Percentiles rank a stretch among this genome's conserved stretches.
phyloP scores from a whole-genome alignment of 2,329 filamentous ascomycete genomes.

The Xylaria multiplex region DNA sequence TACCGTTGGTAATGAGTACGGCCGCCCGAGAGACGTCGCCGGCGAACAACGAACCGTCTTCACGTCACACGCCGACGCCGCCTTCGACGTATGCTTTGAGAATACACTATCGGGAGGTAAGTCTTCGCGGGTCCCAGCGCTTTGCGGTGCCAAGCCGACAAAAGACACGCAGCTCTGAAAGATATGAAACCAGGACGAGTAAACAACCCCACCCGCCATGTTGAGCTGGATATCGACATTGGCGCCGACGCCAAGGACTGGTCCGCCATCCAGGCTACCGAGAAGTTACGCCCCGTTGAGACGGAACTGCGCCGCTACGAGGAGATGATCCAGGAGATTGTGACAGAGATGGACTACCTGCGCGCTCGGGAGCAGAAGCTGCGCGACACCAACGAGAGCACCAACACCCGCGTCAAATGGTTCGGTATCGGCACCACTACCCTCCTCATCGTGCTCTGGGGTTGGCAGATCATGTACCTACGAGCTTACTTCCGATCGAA shows the following conservation, averaged over 20 bases:
- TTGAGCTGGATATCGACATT: slow-evolving; percentile 96
- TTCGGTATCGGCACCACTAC: slow-evolving; percentile 95
- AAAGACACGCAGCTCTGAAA: slow-evolving; percentile 38
- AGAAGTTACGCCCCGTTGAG: slow-evolving; percentile 98
- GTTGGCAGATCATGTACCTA: slow-evolving; percentile 97
- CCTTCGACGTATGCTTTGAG: slow-evolving; percentile 97
- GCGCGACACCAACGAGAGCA: slow-evolving; percentile 99
- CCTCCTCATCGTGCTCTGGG: slow-evolving; percentile 87
- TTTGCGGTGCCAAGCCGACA: slow-evolving; percentile 15
- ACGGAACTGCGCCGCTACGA: slow-evolving; percentile 92
- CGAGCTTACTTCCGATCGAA: slow-evolving; percentile 90
- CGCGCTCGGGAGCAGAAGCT: slow-evolving; percentile 90
- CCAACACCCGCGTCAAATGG: slow-evolving; percentile 98
- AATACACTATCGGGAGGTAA: slow-evolving; percentile 79
- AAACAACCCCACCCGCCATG: slow-evolving; percentile 69
- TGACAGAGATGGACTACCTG: slow-evolving; percentile 96
- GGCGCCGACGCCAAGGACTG: slow-evolving; percentile 98
- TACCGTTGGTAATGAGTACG: slow-evolving; percentile 95
- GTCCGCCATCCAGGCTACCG: slow-evolving; percentile 92
- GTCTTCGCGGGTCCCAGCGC: slow-evolving; percentile 48
- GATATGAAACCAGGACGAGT: slow-evolving; percentile 47
- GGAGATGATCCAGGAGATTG: slow-evolving; percentile 88
- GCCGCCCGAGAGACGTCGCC: slow-evolving; percentile 86
- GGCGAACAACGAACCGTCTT: slow-evolving; percentile 95
- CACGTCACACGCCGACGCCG: slow-evolving; percentile 88